Base-by-base conservation (phyloP, 2,329 filamentous ascomycete genomes). In the Cytospora leucostoma region DNA sequence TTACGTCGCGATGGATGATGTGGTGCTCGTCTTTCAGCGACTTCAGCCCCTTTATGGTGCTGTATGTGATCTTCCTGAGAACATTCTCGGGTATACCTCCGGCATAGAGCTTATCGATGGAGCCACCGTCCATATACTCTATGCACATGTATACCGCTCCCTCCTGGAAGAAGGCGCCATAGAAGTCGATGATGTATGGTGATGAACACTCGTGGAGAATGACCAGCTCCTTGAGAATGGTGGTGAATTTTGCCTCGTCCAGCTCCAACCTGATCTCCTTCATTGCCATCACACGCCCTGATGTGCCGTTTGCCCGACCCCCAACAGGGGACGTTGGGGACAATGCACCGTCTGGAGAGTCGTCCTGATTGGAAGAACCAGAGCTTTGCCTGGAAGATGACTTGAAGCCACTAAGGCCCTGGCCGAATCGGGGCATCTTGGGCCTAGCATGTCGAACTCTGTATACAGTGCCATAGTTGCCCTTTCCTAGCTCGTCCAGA, bases 101-200 rank as follows among this genome's bases (percentile, higher is more conserved):
- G 12, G 85, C 85, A 74, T 99, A 99, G 13, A 99, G 79, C 76
- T 97, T 97, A 81, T 99, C 95, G 72, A 98, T 93, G 44, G 93
- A 98, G 8, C 95, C 95, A 54, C 95, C 95, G 73, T 99, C 93
- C 95, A 99, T 99, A 77, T 93, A 97, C 77, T 99, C 95, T 75
- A 99, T 97, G 78, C 95, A 99, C 75, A 99, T 98, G 76, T 99
- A 99, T 1, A 99, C 95, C 0, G 95, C 95, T 34, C 95, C 94
- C 79, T 99, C 95, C 73, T 99, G 95, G 82, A 97, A 99, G 75
- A 99, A 99, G 6, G 95, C 95, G 0, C 95, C 95, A 74, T 98
- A 99, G 72, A 99, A 99, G 73, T 99, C 94, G 75, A 99, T 95
- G 69, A 99, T 98, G 76, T 94, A 97, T 0, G 95, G 94, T 2